These are phyloP conservation scores for Penicillium verrucosum DNA, from an alignment of 2,329 filamentous ascomycete species.

Conservation along the genomic window DNA sequence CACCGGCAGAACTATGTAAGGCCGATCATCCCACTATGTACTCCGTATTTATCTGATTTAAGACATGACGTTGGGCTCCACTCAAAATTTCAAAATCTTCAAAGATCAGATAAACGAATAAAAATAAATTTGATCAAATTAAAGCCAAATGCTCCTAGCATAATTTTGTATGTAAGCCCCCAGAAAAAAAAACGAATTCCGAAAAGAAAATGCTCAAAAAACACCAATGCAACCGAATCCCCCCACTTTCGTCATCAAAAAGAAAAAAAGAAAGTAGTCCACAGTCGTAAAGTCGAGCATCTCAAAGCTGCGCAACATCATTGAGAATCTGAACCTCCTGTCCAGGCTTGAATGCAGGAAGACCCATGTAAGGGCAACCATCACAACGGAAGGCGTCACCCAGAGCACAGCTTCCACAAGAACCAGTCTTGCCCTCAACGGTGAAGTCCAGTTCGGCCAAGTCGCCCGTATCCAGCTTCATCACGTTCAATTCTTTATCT, in stretches of 20 bases:
- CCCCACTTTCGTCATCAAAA: slow-evolving; percentile 2
- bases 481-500: slow-evolving; percentile 53
- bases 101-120: background rate
- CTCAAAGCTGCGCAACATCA: slow-evolving; percentile 75
- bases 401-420: slow-evolving; percentile 88
- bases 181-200: background rate
- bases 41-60: background rate
- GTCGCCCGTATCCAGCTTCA: slow-evolving; percentile 71
- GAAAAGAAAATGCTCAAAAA: background rate
- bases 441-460: slow-evolving; percentile 87
- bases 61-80: slow-evolving; percentile 9
- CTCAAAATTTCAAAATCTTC: background rate
- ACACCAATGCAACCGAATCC: background rate
- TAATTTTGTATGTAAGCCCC: slow-evolving; percentile 1
- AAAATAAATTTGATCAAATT: background rate
- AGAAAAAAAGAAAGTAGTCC: background rate
- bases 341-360: slow-evolving; percentile 94
- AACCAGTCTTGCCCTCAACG: slow-evolving; percentile 92
- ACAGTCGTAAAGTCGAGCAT: background rate
- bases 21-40: background rate
- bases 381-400: slow-evolving; percentile 84
- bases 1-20: background rate
- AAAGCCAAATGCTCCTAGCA: background rate
- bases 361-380: slow-evolving; percentile 77
- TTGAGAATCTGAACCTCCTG: slow-evolving; percentile 89